Base-by-base conservation (phyloP, 2,329 filamentous ascomycete species). In the Fusarium coffeatum region DNA sequence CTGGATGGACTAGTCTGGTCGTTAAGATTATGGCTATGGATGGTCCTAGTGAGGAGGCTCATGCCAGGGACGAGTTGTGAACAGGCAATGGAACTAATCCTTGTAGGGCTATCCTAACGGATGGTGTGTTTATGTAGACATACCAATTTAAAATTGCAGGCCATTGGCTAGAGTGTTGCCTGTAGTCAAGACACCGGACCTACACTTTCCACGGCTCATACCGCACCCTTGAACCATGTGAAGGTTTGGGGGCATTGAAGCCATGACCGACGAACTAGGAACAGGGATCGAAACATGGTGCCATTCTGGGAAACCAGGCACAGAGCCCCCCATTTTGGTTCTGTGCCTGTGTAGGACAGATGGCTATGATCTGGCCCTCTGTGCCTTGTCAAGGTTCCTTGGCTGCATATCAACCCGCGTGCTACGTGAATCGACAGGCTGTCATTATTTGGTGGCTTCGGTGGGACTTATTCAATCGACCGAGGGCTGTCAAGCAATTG, bases 21-120 rank as follows among this genome's bases (percentile, higher is more conserved):
- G 94, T 98, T 47, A 98, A 97, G 85, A 93, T 99, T 72, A 97
- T 98, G 94, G 89, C 89, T 48, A 95, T 99, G 93, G 92, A 93
- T 9, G 91, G 97, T 73, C 76, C 93, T 23, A 69, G 68, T 27
- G 73, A 73, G 45, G 72, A 74, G 42, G 74, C 69, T 30, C 79
- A 79, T 48, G 74, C 58, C 22, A 80, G 77, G 69, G 85, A 87
- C 71, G 86, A 88, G 79, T 75, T 88, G 58, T 88, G 72, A 78
- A 54, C 48, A 40, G 45, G 28, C 11, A 45, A 22, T 47, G 27
- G 47, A 25, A 59, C 27, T 41, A 12, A 32, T 28, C 55, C 57
- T 40, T 49, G 55, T 49, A 59, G 40, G 54, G 48, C 55, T 60
- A 47, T 56, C 54, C 46, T 62, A 23, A 15, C 27, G 42, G 41